These are phyloP conservation scores for Setaria viridis DNA, from an alignment of 202 grass and related monocot genomes.

Conservation along the genomic window DNA sequence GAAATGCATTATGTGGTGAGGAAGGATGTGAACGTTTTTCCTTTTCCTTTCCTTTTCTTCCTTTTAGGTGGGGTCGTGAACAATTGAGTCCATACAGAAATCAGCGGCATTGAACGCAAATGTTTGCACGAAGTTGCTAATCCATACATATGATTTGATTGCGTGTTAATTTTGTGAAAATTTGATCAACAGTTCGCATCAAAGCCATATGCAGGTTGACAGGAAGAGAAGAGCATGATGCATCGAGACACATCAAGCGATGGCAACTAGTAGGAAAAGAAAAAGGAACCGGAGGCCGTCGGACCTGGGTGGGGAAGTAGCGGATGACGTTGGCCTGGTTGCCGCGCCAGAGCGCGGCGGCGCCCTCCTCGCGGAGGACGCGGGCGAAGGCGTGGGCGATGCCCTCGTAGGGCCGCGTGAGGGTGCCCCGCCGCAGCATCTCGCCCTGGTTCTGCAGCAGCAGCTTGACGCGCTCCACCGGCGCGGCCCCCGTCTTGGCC, in stretches of 20 bases:
- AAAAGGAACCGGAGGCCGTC: neutral
- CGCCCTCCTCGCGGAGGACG: constrained; percentile 77
- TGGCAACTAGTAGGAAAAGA: no score
- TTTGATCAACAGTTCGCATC: neutral
- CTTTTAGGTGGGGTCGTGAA: neutral
- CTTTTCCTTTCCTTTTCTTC: neutral
- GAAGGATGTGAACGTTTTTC: neutral
- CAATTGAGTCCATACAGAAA: constrained; percentile 16
- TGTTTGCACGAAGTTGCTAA: neutral
- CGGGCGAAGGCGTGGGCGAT: constrained; percentile 72
- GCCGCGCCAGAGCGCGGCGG: constrained; percentile 75
- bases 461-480: constrained; percentile 92
- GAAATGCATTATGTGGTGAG: constrained; percentile 5
- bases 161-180: neutral
- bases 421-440: constrained; percentile 71
- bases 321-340: constrained; percentile 97
- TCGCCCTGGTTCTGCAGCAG: constrained; percentile 94
- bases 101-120: neutral
- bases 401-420: constrained; percentile 74
- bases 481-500: constrained; percentile 81
- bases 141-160: neutral
- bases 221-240: neutral
- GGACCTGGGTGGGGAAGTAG: constrained; percentile 93
- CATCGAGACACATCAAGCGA: neutral
- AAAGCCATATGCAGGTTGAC: neutral